Percentiles rank a stretch among this genome's conserved stretches.
These are phyloP conservation scores for Jaapia argillacea DNA, from an alignment of 768 basidiomycete genomes.

Conservation along the genomic window DNA sequence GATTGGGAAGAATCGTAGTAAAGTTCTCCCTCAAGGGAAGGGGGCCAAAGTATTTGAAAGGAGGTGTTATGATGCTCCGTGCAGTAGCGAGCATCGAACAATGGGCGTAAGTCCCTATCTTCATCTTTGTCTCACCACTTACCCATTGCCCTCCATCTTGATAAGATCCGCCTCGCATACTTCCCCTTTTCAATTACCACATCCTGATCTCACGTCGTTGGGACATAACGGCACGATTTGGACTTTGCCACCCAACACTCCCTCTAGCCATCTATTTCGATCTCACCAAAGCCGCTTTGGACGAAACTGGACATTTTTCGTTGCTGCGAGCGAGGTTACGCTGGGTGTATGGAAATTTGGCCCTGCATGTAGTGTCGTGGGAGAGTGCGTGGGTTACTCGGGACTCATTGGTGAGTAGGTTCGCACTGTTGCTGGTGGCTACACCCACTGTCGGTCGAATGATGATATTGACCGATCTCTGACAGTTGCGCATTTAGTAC, in stretches of 20 bases:
- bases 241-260: slow-evolving; percentile 43
- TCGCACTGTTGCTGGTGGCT: no score
- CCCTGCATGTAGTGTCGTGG: slow-evolving; percentile 78
- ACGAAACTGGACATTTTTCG: slow-evolving; percentile 82
- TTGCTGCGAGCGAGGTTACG: slow-evolving; percentile 54
- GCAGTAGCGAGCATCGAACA: slow-evolving; percentile 82
- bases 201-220: slow-evolving; percentile 32
- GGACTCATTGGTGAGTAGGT: slow-evolving; percentile 42
- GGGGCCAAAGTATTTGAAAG: no score
- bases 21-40: no score
- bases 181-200: slow-evolving; percentile 1
- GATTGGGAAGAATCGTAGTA: no score
- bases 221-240: slow-evolving; percentile 79
- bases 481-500: slow-evolving; percentile 79
- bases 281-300: slow-evolving; percentile 76
- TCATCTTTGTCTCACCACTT: no score
- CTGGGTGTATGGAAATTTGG: slow-evolving; percentile 59
- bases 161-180: slow-evolving; percentile 51
- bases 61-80: slow-evolving; percentile 77
- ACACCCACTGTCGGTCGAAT: no score
- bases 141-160: background rate
- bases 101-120: slow-evolving; percentile 69
- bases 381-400: slow-evolving; percentile 64
- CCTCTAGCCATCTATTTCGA: slow-evolving; percentile 73
- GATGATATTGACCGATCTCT: no score